Evolutionary conservation across 2,329 filamentous ascomycete species (phyloP), one percentile per base, ranked within the genome.

Genomic region (Penicillium aurantiogriseum): DNA sequence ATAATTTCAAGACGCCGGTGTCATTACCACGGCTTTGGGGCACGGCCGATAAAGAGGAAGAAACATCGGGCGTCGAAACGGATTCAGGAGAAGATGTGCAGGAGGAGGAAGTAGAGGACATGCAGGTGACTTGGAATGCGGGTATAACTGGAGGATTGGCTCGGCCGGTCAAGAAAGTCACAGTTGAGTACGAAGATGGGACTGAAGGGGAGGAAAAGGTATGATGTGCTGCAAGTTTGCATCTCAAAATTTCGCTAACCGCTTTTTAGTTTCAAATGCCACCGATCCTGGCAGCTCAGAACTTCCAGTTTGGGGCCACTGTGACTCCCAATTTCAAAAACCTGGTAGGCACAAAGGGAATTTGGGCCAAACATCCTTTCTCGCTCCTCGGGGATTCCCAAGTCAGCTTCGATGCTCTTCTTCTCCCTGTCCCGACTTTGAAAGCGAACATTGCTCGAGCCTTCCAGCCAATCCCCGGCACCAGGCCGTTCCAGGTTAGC

Each of bases 1-100:
- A 72, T 56, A 67, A 59, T 39, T 77, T 76, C 55, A 71, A 69
- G 35, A 63, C 70, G 17, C 74, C 75, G 5, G 58, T 77, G 43
- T 67, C 68, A 42, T 60, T 71, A 1, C 62, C 68, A 23, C 56
- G 61, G 39, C 51, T 69, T 45, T 51, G 66, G 27, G 59, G 62
- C 8, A 51, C 63, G 21, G 31, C 54, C 5, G 64, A 68, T 35
- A 63, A 67, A 27, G 62, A 66, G 0, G 58, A 62, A 8, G 56
- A 61, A 11, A 51, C 54, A 0, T 54, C 61, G 11, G 60, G 64
- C 7, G 64, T 63, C 7, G 59, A 67, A 31, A 58, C 63, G 2
- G 42, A 59, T 9, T 35, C 39, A 6, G 54, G 49, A 13, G 56
- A 60, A 27, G 54, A 63, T 5, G 56, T 31, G 31, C 25, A 61